Evolutionary conservation across 2,329 filamentous ascomycete genomes (phyloP).

Genomic region (Aspergillus intermedius): DNA sequence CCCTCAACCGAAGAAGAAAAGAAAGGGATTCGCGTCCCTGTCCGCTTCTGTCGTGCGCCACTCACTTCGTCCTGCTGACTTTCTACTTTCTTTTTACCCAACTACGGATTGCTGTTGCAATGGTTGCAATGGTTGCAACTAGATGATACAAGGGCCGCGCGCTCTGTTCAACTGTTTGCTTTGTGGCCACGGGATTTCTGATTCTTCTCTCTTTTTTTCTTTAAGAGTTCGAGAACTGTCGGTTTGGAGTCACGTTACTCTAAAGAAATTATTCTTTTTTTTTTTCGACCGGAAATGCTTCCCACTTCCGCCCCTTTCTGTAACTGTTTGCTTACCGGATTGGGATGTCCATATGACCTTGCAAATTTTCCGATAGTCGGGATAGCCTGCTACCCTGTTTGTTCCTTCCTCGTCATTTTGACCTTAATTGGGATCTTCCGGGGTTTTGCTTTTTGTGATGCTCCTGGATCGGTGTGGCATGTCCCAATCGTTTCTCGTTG

Average conservation of each 20-base stretch:
- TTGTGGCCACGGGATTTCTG: background rate
- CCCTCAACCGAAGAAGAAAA: too few species aligned
- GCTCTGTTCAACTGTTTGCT: background rate
- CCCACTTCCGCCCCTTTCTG: background rate
- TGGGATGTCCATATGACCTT: background rate
- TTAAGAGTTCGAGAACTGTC: background rate
- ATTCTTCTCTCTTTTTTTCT: background rate
- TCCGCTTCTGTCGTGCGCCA: background rate
- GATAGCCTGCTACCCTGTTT: background rate
- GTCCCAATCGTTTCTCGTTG: background rate
- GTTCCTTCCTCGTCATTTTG: background rate
- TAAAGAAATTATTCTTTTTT: background rate
- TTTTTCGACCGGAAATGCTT: background rate
- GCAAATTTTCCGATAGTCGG: background rate
- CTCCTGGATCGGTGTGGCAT: background rate
- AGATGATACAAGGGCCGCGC: background rate
- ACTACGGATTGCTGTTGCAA: background rate
- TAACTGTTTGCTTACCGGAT: background rate
- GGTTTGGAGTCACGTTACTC: background rate
- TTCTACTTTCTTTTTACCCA: background rate
- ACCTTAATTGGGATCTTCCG: background rate
- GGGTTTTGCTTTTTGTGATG: background rate
- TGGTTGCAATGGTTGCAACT: background rate
- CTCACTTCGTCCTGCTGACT: background rate
- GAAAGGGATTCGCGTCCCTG: background rate